Conservation (phyloP, 2,329 filamentous ascomycete genomes). For the Bimuria novae-zelandiae region DNA sequence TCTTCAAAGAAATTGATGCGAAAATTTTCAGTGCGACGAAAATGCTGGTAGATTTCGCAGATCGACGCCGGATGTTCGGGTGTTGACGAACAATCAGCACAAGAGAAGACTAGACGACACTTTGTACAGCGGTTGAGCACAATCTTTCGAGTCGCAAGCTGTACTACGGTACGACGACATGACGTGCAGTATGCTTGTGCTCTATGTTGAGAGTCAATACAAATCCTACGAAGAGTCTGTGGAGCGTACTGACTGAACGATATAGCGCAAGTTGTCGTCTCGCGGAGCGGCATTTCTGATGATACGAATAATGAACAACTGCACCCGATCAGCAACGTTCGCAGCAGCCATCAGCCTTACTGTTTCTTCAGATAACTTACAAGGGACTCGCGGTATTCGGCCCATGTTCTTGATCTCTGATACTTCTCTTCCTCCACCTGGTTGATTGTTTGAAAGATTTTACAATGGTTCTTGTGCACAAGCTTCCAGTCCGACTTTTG, state of each 20-base stretch:
- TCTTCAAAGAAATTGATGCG: constrained; percentile 25
- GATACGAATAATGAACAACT: constrained; percentile 17
- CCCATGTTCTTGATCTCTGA: constrained; percentile 16
- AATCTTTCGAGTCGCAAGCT: constrained; percentile 17
- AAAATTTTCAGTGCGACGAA: constrained; percentile 19
- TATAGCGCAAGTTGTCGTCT: constrained; percentile 15
- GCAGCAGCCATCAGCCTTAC: neutral
- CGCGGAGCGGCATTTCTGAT: constrained; percentile 16
- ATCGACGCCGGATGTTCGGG: constrained; percentile 14
- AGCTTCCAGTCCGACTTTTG: constrained; percentile 25
- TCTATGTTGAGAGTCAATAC: constrained; percentile 8
- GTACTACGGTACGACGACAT: constrained; percentile 20
- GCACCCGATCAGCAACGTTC: neutral
- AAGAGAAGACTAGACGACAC: constrained; percentile 21
- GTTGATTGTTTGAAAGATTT: constrained; percentile 21
- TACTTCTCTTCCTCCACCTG: constrained; percentile 21
- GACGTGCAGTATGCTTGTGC: constrained; percentile 22
- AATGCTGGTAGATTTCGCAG: constrained; percentile 14
- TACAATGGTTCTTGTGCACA: constrained; percentile 25
- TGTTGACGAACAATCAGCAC: constrained; percentile 12
- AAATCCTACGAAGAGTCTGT: neutral
- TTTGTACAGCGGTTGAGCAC: constrained; percentile 15
- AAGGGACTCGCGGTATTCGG: constrained; percentile 16
- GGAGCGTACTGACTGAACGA: constrained; percentile 21
- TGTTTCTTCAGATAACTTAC: constrained; percentile 7